phyloP scores from a whole-genome alignment of 441 rosid species.

The Geranium incanum region DNA sequence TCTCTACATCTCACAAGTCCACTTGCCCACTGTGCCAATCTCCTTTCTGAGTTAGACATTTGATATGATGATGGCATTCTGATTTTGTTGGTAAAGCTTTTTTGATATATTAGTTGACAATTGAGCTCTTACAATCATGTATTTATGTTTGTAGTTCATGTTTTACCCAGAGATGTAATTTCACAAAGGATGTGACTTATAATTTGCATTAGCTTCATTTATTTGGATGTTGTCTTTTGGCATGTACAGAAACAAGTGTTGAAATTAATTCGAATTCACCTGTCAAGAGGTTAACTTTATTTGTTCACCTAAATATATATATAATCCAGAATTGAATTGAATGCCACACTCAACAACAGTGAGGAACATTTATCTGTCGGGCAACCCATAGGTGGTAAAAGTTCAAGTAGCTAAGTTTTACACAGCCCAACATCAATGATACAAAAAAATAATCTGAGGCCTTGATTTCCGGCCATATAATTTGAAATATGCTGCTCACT shows the following conservation, averaged over 20 bases:
- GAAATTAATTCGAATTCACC: not conserved
- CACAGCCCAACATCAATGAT: not conserved
- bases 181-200: not conserved
- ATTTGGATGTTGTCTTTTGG: too few relatives aligned
- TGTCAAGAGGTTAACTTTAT: not conserved
- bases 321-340: too few relatives aligned
- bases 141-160: not conserved
- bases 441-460: not conserved
- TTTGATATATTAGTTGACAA: not conserved
- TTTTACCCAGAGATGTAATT: not conserved
- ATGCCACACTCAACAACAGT: too few relatives aligned
- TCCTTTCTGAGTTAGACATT: constrained; percentile 43
- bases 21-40: constrained; percentile 94
- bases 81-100: not conserved
- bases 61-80: not conserved
- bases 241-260: not conserved
- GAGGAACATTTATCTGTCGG: too few relatives aligned
- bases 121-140: not conserved
- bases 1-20: constrained; percentile 81
- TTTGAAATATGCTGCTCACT: not conserved
- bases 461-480: not conserved
- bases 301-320: not conserved
- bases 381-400: not conserved
- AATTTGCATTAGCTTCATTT: not conserved
- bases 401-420: not conserved